Conservation (phyloP, 1,284 basidiomycete species). For the Puccinia sorghi region DNA sequence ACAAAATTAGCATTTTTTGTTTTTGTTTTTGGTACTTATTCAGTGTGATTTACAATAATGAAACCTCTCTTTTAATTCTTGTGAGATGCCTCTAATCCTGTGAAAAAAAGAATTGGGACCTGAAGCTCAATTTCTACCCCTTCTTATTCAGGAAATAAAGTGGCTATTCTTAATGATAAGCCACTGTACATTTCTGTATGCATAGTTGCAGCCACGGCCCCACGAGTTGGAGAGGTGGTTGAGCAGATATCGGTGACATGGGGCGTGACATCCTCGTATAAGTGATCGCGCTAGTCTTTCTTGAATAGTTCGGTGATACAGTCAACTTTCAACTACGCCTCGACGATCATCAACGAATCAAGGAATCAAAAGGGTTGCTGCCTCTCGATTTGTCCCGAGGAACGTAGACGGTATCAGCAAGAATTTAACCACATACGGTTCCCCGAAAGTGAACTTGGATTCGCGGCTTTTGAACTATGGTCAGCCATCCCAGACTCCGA, state of each 20-base stretch:
- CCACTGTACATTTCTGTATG: too few species aligned
- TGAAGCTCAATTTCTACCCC: too few species aligned
- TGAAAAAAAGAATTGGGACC: too few species aligned
- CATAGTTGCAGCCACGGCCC: too few species aligned
- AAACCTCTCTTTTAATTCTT: too few species aligned
- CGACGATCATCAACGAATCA: background rate
- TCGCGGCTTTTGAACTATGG: constrained; percentile 11
- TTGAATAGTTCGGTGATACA: background rate
- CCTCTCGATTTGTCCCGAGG: background rate
- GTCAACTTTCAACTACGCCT: background rate
- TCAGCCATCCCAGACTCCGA: constrained; percentile 15
- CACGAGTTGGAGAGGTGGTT: background rate
- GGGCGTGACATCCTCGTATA: background rate
- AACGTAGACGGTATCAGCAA: background rate
- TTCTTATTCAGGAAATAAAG: too few species aligned
- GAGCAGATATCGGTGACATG: background rate
- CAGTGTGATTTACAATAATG: too few species aligned
- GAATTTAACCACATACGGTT: background rate
- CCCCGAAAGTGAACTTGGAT: background rate
- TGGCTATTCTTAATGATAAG: too few species aligned
- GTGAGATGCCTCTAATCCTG: too few species aligned
- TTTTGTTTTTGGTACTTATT: too few species aligned
- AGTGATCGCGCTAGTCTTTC: background rate
- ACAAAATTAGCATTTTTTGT: too few species aligned
- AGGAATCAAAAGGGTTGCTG: background rate